These are phyloP conservation scores for Zasmidium angulare DNA, from an alignment of 2,329 filamentous ascomycete species.

Conservation along the genomic window DNA sequence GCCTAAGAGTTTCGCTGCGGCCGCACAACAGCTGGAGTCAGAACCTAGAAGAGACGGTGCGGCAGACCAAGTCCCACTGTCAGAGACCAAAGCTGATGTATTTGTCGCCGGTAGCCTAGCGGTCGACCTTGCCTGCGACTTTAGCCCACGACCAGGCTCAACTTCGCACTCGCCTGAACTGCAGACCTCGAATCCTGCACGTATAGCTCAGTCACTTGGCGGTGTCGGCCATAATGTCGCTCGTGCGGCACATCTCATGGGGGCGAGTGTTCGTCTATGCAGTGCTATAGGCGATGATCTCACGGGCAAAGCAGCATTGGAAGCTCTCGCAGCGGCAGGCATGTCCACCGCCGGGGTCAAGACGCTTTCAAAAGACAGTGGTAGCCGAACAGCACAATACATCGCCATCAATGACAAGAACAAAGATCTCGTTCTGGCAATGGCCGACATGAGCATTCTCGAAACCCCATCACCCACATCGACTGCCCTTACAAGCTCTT, in stretches of 20 bases:
- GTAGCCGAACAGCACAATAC: slow-evolving; percentile 80
- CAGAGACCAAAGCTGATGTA: slow-evolving; percentile 56
- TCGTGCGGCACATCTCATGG: slow-evolving; percentile 72
- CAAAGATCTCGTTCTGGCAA: slow-evolving; percentile 83
- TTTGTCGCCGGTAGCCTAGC: slow-evolving; percentile 91
- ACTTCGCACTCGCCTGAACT: slow-evolving; percentile 50
- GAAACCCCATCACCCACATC: slow-evolving; percentile 38
- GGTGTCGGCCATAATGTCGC: slow-evolving; percentile 93
- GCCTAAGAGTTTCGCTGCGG: slow-evolving; percentile 6
- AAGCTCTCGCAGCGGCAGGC: slow-evolving; percentile 62
- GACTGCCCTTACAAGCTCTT: slow-evolving; percentile 37
- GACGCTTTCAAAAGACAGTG: slow-evolving; percentile 39
- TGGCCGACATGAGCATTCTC: slow-evolving; percentile 93
- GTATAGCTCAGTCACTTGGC: slow-evolving; percentile 78
- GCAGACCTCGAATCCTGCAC: slow-evolving; percentile 82
- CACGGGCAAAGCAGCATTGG: slow-evolving; percentile 71
- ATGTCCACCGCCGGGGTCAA: slow-evolving; percentile 66
- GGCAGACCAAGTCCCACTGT: background rate
- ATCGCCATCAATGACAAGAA: slow-evolving; percentile 81
- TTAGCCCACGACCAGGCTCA: slow-evolving; percentile 31
- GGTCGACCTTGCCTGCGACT: slow-evolving; percentile 27
- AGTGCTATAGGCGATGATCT: slow-evolving; percentile 79
- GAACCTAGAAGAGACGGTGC: background rate
- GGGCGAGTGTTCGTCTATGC: slow-evolving; percentile 68
- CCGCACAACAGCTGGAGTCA: background rate